Evolutionary conservation across 805 yeast species (phyloP).

Genomic region (Saccharomycopsis synnaedendra): DNA sequence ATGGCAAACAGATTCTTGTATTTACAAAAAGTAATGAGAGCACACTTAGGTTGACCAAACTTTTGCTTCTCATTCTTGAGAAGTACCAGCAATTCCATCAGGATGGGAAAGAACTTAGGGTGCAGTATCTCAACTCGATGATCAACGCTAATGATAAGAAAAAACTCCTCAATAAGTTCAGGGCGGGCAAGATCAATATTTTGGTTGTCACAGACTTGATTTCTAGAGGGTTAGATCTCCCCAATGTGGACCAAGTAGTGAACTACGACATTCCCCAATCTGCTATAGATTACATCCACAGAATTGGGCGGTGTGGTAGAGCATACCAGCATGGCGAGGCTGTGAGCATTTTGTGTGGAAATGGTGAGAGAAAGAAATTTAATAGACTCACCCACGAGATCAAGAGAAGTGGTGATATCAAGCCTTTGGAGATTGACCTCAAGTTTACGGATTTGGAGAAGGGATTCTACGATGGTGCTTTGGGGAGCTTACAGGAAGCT

Average conservation of each 20-base stretch:
- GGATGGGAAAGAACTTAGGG: slow-evolving; percentile 17
- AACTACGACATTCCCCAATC: slow-evolving; percentile 89
- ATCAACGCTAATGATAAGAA: slow-evolving; percentile 41
- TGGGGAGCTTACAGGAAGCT: slow-evolving; percentile 33
- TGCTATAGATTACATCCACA: slow-evolving; percentile 84
- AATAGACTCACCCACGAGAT: slow-evolving; percentile 38
- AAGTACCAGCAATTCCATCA: slow-evolving; percentile 14
- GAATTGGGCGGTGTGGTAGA: slow-evolving; percentile 96
- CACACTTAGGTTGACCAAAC: slow-evolving; percentile 63
- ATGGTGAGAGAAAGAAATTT: slow-evolving; percentile 65
- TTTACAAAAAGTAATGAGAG: slow-evolving; percentile 79
- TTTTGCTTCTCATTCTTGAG: slow-evolving; percentile 35
- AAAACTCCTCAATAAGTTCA: slow-evolving; percentile 49
- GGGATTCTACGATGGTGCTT: slow-evolving; percentile 30
- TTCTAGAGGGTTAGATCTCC: slow-evolving; percentile 89
- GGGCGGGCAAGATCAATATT: slow-evolving; percentile 38
- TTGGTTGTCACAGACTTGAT: slow-evolving; percentile 80
- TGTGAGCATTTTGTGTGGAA: slow-evolving; percentile 59
- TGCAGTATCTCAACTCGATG: slow-evolving; percentile 48
- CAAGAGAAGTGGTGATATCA: slow-evolving; percentile 31
- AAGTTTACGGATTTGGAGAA: slow-evolving; percentile 27
- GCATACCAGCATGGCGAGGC: slow-evolving; percentile 77
- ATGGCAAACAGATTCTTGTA: slow-evolving; percentile 34
- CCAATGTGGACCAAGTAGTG: slow-evolving; percentile 58
- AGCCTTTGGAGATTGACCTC: slow-evolving; percentile 8